Percentiles rank a stretch among this genome's conserved stretches.
These are phyloP conservation scores for Eutypa lata DNA, from an alignment of 2,329 filamentous ascomycete species.

Conservation along the genomic window DNA sequence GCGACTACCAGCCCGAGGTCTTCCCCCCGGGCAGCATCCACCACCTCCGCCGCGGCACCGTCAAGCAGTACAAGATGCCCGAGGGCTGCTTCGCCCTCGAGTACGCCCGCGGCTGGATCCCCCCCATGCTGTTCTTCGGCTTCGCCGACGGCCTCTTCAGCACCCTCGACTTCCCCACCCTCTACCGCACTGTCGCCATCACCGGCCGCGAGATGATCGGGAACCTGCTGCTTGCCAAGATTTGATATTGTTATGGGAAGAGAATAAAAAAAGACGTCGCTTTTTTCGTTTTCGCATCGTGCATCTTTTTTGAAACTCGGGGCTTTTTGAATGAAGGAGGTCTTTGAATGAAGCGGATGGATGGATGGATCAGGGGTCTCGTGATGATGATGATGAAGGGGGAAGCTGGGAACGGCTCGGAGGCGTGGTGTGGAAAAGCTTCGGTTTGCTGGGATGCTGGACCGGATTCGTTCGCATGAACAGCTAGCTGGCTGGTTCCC, in stretches of 20 bases:
- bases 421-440: background rate
- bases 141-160: conserved; percentile 77
- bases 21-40: conserved; percentile 70
- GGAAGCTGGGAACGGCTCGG: no score
- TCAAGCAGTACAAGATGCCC: conserved; percentile 83
- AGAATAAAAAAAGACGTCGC: no score
- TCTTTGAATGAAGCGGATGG: background rate
- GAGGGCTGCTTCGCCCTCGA: conserved; percentile 75
- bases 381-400: background rate
- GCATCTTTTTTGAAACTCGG: no score
- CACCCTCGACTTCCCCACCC: conserved; percentile 80
- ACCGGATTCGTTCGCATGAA: conserved; percentile 35
- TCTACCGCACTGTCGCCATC: conserved; percentile 74
- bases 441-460: background rate
- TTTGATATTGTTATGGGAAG: no score
- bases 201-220: conserved; percentile 74
- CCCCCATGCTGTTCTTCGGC: conserved; percentile 87
- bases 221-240: conserved; percentile 69
- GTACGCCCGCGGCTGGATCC: conserved; percentile 86
- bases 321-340: no score
- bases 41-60: conserved; percentile 66
- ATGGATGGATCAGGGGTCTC: background rate
- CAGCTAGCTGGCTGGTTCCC: no score
- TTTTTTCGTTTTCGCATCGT: no score
- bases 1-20: conserved; percentile 63